Evolutionary conservation across 768 basidiomycete genomes (phyloP).

Genomic region (Leccinum variicolor): DNA sequence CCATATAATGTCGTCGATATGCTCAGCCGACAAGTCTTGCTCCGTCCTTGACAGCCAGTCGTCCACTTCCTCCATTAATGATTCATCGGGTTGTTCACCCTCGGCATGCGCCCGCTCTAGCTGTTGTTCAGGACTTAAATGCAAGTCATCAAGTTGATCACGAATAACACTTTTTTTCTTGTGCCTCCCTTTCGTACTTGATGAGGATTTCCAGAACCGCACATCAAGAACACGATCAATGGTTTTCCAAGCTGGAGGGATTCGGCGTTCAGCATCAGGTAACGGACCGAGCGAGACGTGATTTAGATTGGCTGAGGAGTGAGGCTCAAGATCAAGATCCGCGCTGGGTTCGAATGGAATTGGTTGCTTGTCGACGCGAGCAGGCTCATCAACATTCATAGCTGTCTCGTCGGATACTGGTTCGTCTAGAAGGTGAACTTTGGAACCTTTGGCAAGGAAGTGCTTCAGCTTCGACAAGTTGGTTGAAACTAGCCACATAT

Average conservation of each 20-base stretch:
- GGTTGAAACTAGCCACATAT: slow-evolving; percentile 83
- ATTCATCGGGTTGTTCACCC: slow-evolving; percentile 61
- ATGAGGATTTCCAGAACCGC: slow-evolving; percentile 52
- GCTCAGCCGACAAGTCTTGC: slow-evolving; percentile 37
- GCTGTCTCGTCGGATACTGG: slow-evolving; percentile 30
- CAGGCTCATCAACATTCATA: slow-evolving; percentile 29
- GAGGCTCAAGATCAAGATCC: slow-evolving; percentile 34
- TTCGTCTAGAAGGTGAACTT: slow-evolving; percentile 59
- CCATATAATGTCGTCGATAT: slow-evolving; percentile 69
- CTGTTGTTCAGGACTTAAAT: slow-evolving; percentile 22
- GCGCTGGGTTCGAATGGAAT: slow-evolving; percentile 41
- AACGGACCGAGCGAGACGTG: slow-evolving; percentile 37
- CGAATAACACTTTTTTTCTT: slow-evolving; percentile 23
- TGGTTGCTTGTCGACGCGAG: slow-evolving; percentile 17
- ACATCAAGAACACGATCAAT: slow-evolving; percentile 91
- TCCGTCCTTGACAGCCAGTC: slow-evolving; percentile 49
- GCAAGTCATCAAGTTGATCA: slow-evolving; percentile 25
- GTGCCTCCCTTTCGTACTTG: slow-evolving; percentile 10
- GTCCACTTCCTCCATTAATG: slow-evolving; percentile 55
- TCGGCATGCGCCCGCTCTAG: slow-evolving; percentile 43
- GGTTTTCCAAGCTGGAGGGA: slow-evolving; percentile 82
- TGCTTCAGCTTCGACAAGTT: slow-evolving; percentile 65
- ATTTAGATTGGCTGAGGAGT: slow-evolving; percentile 28
- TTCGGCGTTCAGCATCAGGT: slow-evolving; percentile 67
- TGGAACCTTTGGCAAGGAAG: slow-evolving; percentile 69